Evolutionary conservation across 2,329 filamentous ascomycete species (phyloP), one percentile per base, ranked within the genome.

Genomic region (Ceratocystiopsis minuta): DNA sequence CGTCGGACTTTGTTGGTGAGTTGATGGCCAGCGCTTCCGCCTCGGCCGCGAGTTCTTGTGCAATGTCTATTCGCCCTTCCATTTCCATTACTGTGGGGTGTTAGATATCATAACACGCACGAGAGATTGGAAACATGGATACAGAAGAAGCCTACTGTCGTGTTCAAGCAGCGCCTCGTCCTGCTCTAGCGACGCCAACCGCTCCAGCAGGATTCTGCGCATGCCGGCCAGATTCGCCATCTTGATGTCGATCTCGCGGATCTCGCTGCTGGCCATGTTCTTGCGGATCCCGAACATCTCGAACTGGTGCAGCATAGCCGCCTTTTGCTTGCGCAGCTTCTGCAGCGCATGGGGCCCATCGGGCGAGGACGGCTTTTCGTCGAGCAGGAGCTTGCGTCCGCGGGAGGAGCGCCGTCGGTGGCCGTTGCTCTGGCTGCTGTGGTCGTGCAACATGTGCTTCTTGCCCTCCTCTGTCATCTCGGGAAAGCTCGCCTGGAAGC

Each of bases 191-290:
- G 72, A 75, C 2, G 87, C 87, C 50, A 98, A 61, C 48, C 90
- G 72, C 43, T 95, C 86, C 44, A 98, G 60, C 37, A 96, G 81
- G 46, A 95, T 92, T 55, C 79, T 81, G 50, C 90, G 79, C 85
- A 96, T 95, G 47, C 76, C 84, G 51, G 85, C 80, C 42, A 98
- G 66, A 58, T 96, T 96, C 46, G 84, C 75, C 48, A 98, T 88
- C 61, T 96, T 98, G 62, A 81, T 87, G 61, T 98, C 90, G 46
- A 98, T 94, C 55, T 98, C 90, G 46, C 78, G 76, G 45, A 98
- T 96, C 60, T 98, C 90, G 48, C 84, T 82, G 53, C 85, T 90
- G 51, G 87, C 88, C 88, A 98, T 95, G 55, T 90, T 94, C 61
- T 98, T 98, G 45, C 90, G 75, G 47, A 96, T 76, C 4, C 80